These are phyloP conservation scores for Agaricus subrufescens DNA, from an alignment of 768 basidiomycete species.

Conservation along the genomic window DNA sequence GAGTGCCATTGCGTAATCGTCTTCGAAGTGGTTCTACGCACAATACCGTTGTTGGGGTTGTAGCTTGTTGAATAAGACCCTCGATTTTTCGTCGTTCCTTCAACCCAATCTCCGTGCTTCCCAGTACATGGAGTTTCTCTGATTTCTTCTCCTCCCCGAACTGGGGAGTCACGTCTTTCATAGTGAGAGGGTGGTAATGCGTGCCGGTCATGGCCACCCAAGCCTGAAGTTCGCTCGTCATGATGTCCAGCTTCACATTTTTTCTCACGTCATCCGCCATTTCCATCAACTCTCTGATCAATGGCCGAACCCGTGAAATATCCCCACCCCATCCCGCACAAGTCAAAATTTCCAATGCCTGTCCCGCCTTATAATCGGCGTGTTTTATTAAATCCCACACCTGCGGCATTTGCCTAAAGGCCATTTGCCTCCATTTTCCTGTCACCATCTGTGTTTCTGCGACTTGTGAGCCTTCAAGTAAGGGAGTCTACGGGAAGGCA, in stretches of 20 bases:
- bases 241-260: background rate
- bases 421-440: slow-evolving; percentile 51
- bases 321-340: slow-evolving; percentile 3
- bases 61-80: background rate
- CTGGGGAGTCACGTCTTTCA: background rate
- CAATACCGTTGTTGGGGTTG: background rate
- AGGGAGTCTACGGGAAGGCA: background rate
- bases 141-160: background rate
- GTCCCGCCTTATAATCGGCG: background rate
- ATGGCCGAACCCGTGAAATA: background rate
- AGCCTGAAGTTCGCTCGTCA: slow-evolving; percentile 3
- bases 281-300: background rate
- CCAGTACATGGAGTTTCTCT: background rate
- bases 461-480: background rate
- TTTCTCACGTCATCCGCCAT: slow-evolving; percentile 1
- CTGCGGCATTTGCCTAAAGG: slow-evolving; percentile 15
- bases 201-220: background rate
- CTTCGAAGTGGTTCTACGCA: background rate
- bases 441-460: slow-evolving; percentile 19
- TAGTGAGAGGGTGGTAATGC: background rate
- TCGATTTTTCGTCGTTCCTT: background rate
- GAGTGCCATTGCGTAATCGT: background rate
- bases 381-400: background rate
- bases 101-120: slow-evolving; percentile 8
- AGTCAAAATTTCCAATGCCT: background rate